These are phyloP conservation scores for Ilyonectria mors-panacis DNA, from an alignment of 2,329 filamentous ascomycete species.

Conservation along the genomic window DNA sequence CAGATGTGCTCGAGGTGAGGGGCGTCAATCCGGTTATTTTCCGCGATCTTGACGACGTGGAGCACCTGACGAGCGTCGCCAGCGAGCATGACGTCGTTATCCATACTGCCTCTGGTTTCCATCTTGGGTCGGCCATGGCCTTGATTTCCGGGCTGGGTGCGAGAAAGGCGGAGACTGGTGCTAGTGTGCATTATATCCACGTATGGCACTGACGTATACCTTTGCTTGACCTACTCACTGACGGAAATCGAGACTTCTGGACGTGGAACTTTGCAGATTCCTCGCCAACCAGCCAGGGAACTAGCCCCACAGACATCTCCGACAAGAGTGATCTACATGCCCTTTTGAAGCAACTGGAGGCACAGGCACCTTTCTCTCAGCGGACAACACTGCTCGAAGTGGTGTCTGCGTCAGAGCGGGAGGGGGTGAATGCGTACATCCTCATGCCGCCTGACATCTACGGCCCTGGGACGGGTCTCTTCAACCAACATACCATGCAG, in stretches of 20 bases:
- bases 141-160: constrained; percentile 12
- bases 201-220: neutral
- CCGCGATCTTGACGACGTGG: constrained; percentile 19
- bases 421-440: constrained; percentile 18
- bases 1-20: neutral
- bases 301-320: neutral
- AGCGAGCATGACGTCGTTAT: constrained; percentile 25
- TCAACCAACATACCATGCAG: constrained; percentile 11
- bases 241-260: constrained; percentile 18
- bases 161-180: neutral
- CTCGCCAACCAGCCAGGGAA: neutral
- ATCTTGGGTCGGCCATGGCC: constrained; percentile 14
- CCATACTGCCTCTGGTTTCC: constrained; percentile 26
- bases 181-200: constrained; percentile 25
- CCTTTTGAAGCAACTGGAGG: constrained; percentile 2
- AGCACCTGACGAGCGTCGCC: constrained; percentile 4
- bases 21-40: constrained; percentile 20
- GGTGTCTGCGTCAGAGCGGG: constrained; percentile 1
- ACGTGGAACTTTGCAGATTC: constrained; percentile 22
- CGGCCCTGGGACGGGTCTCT: constrained; percentile 8
- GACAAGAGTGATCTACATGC: constrained; percentile 2
- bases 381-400: constrained; percentile 19
- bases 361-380: neutral
- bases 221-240: neutral
- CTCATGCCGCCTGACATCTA: constrained; percentile 24